Conservation (phyloP, 768 basidiomycete genomes). For the Lactarius tabidus region DNA sequence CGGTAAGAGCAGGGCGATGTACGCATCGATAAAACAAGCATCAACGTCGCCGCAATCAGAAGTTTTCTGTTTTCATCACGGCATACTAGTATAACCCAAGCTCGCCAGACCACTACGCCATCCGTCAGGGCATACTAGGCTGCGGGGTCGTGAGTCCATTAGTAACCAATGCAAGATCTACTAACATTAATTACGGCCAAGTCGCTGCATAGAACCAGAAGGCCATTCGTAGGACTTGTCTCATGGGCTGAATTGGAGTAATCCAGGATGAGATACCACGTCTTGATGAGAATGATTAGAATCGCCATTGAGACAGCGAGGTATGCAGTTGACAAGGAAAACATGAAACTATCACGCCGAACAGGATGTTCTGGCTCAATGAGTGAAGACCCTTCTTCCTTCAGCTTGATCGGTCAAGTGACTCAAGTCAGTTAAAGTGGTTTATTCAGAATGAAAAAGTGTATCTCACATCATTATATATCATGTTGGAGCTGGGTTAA, state of each 20-base stretch:
- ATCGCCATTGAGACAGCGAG: not conserved
- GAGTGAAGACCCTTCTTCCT: not conserved
- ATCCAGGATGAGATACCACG: not conserved
- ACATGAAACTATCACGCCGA: constrained; percentile 1
- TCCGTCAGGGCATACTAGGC: not conserved
- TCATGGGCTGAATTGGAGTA: not conserved
- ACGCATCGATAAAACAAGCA: not conserved
- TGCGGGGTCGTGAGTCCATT: not conserved
- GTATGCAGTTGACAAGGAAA: not conserved
- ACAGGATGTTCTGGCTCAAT: not conserved
- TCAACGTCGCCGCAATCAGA: not conserved
- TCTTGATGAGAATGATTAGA: not conserved
- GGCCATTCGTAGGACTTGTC: not conserved
- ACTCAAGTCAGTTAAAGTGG: too few species aligned
- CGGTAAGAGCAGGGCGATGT: not conserved
- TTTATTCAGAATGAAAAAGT: too few species aligned
- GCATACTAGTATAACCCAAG: not conserved
- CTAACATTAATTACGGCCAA: not conserved
- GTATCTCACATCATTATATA: not conserved
- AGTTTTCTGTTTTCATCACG: not conserved
- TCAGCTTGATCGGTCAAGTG: too few species aligned
- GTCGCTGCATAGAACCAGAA: not conserved
- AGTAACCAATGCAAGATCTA: not conserved
- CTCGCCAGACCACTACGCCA: not conserved
- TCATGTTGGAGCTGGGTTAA: not conserved